Evolutionary conservation across 495 filamentous ascomycete species (phyloP), one percentile per base, ranked within the genome.

Genomic region (Penicillium diatomitis): DNA sequence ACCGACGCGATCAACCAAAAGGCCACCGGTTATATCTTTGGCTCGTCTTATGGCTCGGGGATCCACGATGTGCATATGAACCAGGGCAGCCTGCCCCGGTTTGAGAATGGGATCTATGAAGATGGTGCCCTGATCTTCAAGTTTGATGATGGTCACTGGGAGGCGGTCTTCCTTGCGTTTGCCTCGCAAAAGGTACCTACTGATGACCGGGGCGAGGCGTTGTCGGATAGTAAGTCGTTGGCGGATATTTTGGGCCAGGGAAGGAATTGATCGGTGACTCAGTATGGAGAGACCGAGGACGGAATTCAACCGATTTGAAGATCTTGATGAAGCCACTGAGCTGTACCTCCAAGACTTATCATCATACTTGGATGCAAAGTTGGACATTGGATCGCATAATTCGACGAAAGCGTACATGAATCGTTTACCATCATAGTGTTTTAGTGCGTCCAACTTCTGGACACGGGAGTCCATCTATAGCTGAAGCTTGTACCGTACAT

Each of bases 41-140:
- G 67, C 2, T 60, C 62, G 7, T 62, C 59, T 5, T 70, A 60
- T 50, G 59, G 57, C 37, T 45, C 58, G 10, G 68, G 66, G 3
- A 72, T 72, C 32, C 69, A 72, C 50, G 62, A 72, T 51, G 51
- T 72, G 3, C 69, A 72, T 50, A 69, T 71, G 69, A 72, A 72
- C 50, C 69, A 72, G 54, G 67, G 69, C 32, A 69, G 59, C 53
- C 44, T 55, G 34, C 52, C 55, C 8, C 43, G 47, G 4, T 72
- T 53, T 47, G 55, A 62, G 29, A 72, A 72, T 47, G 66, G 66
- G 6, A 59, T 63, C 10, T 65, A 57, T 28, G 60, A 69, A 45
- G 69, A 72, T 53, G 67, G 69, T 3, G 69, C 58, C 0, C 4
- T 64, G 35, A n/a, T 64, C 36, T 50, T 7, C 76, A 82, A 43